These are phyloP conservation scores for Podospora anserina DNA, from an alignment of 495 filamentous ascomycete species.

Conservation along the genomic window DNA sequence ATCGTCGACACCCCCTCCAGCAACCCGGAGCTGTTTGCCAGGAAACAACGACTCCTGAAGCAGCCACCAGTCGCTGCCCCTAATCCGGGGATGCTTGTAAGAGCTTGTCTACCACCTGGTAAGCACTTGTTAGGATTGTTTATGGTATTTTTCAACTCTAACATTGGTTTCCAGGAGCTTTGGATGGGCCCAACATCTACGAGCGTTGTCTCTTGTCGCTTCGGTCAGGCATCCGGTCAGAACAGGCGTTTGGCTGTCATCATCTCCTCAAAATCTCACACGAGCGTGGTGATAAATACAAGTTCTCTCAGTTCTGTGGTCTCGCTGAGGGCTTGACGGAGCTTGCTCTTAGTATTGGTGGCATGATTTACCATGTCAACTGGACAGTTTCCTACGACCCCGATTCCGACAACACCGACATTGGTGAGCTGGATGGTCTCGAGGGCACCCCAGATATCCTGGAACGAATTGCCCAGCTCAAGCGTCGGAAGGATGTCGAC, in stretches of 20 bases:
- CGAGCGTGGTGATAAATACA: conserved; percentile 91
- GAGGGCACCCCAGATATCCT: conserved; percentile 74
- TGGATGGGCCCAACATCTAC: conserved; percentile 81
- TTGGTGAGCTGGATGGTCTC: conserved; percentile 65
- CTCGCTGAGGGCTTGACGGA: conserved; percentile 85
- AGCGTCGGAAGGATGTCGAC: conserved; percentile 44
- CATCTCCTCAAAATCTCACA: conserved; percentile 94
- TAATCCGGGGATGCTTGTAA: conserved; percentile 23
- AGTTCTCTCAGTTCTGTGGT: conserved; percentile 86
- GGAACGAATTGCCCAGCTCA: conserved; percentile 58
- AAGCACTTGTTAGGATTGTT: background rate
- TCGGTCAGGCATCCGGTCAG: conserved; percentile 71
- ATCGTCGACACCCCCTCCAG: conserved; percentile 67
- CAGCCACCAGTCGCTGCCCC: conserved; percentile 27
- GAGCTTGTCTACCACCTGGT: conserved; percentile 29
- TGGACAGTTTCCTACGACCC: conserved; percentile 74
- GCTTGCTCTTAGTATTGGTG: conserved; percentile 70
- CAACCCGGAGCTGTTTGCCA: conserved; percentile 59
- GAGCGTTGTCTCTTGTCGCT: conserved; percentile 76
- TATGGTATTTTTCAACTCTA: conserved; percentile 13
- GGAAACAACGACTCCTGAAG: conserved; percentile 38
- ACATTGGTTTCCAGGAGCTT: conserved; percentile 46
- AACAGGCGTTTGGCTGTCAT: conserved; percentile 84
- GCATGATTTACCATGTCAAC: conserved; percentile 73
- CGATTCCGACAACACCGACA: conserved; percentile 47